Percentiles rank a stretch among this genome's conserved stretches.
These are phyloP conservation scores for Xylaria sp. DNA, from an alignment of 2,329 filamentous ascomycete genomes.

Conservation along the genomic window DNA sequence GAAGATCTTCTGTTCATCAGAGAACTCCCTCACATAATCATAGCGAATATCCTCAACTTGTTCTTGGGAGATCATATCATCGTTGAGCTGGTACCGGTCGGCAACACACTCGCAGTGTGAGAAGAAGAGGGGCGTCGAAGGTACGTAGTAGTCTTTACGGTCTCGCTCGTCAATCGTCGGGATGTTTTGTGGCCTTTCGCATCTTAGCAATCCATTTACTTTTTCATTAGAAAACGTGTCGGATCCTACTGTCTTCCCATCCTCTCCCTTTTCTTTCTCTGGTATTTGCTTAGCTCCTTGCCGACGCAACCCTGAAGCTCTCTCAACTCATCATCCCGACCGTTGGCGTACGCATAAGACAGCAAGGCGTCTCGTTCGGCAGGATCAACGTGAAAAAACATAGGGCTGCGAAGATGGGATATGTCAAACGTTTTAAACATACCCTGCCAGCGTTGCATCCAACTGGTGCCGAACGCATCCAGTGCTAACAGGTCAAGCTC, in stretches of 20 bases:
- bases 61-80: slow-evolving; percentile 63
- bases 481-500: slow-evolving; percentile 63
- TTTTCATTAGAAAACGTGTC: not conserved
- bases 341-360: slow-evolving; percentile 67
- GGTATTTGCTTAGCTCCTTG: slow-evolving; percentile 80
- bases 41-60: slow-evolving; percentile 67
- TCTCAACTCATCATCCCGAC: slow-evolving; percentile 65
- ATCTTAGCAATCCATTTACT: slow-evolving; percentile 25
- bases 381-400: slow-evolving; percentile 84
- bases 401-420: slow-evolving; percentile 73
- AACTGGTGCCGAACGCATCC: slow-evolving; percentile 66
- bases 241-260: slow-evolving; percentile 50
- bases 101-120: slow-evolving; percentile 66
- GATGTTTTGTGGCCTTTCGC: slow-evolving; percentile 48
- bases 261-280: slow-evolving; percentile 65
- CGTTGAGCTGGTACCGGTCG: slow-evolving; percentile 62
- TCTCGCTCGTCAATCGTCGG: slow-evolving; percentile 69
- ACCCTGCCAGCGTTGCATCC: slow-evolving; percentile 74
- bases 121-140: slow-evolving; percentile 64
- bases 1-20: slow-evolving; percentile 64
- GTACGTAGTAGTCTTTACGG: slow-evolving; percentile 72
- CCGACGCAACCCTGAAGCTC: slow-evolving; percentile 78
- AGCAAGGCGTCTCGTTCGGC: slow-evolving; percentile 75
- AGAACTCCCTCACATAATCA: slow-evolving; percentile 51
- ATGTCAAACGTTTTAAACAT: slow-evolving; percentile 74